Evolutionary conservation across 2,329 filamentous ascomycete species (phyloP), one percentile per base, ranked within the genome.

Genomic region (Sporothrix pallida): DNA sequence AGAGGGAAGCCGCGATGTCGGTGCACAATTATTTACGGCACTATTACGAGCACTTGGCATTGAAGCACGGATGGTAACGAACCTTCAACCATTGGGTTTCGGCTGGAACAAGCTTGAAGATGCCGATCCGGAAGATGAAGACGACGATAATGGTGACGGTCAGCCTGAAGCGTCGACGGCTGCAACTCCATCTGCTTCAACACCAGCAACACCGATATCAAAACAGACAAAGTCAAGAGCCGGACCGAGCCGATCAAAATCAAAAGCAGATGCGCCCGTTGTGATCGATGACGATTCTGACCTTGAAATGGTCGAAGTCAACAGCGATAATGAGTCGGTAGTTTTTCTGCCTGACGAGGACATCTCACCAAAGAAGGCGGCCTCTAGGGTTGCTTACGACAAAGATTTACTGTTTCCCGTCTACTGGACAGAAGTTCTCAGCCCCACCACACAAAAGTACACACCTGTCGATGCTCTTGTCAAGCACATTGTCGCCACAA

Each of bases 401-500:
- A 86, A 87, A 23, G 94, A 97, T 77, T 85, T 98, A 42, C 89
- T 91, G 2, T 96, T 91, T 76, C 95, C 96, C 0, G 92, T 93
- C 70, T 98, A 98, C 81, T 99, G 96, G 96, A 92, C 92, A 0
- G 96, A 99, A 81, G 92, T 93, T 2, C 85, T 96, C 1, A 98
- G 95, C 0, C 92, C 94, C 1, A 86, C 93, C 3, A 95, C 93
- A 0, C 89, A 93, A 72, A 93, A 89, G 68, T 94, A 92, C 73
- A 87, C 96, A 9, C 87, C 94, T 0, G 91, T 98, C 2, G 95
- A 97, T 74, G 87, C 93, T 0, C 84, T 93, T 6, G 88, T 94
- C 70, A 91, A 89, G 72, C 89, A 87, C 26, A 79, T 91, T 1
- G 86, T 96, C 23, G 93, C 91, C 0, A 92, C 89, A 0, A 94